phyloP scores from a whole-genome alignment of 2,329 filamentous ascomycete species.

The Ophiosphaerella herpotricha region DNA sequence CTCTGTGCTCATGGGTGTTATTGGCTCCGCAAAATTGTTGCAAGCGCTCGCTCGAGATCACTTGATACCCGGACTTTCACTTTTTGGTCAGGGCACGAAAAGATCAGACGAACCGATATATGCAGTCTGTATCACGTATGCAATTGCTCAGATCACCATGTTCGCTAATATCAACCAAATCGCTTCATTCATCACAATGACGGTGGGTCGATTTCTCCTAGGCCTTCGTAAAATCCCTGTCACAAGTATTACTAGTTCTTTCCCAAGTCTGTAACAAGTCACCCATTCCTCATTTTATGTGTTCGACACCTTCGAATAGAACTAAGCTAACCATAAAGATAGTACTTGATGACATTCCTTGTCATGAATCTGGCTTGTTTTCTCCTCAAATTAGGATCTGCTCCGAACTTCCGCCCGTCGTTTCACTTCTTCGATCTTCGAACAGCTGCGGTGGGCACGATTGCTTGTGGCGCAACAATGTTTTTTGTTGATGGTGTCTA shows the following conservation, averaged over 20 bases:
- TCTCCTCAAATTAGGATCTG: conserved; percentile 81
- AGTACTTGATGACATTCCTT: conserved; percentile 86
- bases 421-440: conserved; percentile 91
- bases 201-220: conserved; percentile 38
- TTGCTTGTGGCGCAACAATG: conserved; percentile 82
- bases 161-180: conserved; percentile 86
- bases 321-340: too few relatives aligned
- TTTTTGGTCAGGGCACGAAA: conserved; percentile 75
- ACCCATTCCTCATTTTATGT: neutral
- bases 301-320: neutral
- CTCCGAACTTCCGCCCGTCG: conserved; percentile 84
- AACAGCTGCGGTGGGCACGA: conserved; percentile 73
- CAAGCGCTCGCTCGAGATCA: conserved; percentile 82
- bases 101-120: conserved; percentile 74
- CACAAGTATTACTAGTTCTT: neutral
- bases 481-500: conserved; percentile 87
- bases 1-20: conserved; percentile 84
- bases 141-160: conserved; percentile 77
- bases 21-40: conserved; percentile 81
- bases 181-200: conserved; percentile 87
- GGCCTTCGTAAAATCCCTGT: neutral
- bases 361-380: conserved; percentile 89
- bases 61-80: conserved; percentile 73
- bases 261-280: neutral
- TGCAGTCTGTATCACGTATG: conserved; percentile 76